These are phyloP conservation scores for Eucommia ulmoides DNA, from an alignment of 257 asterid species.

Conservation along the genomic window DNA sequence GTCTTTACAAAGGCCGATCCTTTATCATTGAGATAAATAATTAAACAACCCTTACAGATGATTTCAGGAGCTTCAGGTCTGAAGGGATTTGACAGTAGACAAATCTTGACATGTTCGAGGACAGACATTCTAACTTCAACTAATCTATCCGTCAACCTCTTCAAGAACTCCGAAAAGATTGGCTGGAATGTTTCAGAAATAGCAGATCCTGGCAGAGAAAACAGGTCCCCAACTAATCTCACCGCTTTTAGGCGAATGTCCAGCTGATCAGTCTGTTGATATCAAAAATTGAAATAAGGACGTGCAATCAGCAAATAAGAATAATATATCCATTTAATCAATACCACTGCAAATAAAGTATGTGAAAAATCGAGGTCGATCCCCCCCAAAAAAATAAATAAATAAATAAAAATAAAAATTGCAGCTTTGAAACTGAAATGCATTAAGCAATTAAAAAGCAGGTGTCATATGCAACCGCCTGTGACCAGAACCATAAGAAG, in stretches of 20 bases:
- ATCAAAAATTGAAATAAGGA: slow-evolving; percentile 19
- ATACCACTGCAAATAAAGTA: too few relatives aligned
- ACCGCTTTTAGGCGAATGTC: slow-evolving; percentile 78
- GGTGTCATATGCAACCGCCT: too few relatives aligned
- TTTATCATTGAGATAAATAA: slow-evolving; percentile 2
- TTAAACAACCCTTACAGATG: slow-evolving; percentile 44
- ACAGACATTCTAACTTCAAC: slow-evolving; percentile 84
- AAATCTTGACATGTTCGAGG: slow-evolving; percentile 62
- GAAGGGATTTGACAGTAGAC: slow-evolving; percentile 63
- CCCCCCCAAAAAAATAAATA: too few relatives aligned
- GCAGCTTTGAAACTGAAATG: too few relatives aligned
- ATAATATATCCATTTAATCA: too few relatives aligned
- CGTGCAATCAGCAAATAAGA: too few relatives aligned
- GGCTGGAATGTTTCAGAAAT: slow-evolving; percentile 71
- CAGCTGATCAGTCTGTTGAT: slow-evolving; percentile 70
- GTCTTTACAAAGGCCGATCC: too few relatives aligned
- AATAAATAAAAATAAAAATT: too few relatives aligned
- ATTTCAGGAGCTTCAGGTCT: slow-evolving; percentile 74
- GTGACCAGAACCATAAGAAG: too few relatives aligned
- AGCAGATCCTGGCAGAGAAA: slow-evolving; percentile 57
- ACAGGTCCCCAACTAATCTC: slow-evolving; percentile 76
- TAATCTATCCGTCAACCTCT: slow-evolving; percentile 79
- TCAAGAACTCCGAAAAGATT: slow-evolving; percentile 65
- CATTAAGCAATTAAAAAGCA: too few relatives aligned
- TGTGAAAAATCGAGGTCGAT: too few relatives aligned